Conservation (phyloP, 2,329 filamentous ascomycete genomes). For the Verticillium dahliae region DNA sequence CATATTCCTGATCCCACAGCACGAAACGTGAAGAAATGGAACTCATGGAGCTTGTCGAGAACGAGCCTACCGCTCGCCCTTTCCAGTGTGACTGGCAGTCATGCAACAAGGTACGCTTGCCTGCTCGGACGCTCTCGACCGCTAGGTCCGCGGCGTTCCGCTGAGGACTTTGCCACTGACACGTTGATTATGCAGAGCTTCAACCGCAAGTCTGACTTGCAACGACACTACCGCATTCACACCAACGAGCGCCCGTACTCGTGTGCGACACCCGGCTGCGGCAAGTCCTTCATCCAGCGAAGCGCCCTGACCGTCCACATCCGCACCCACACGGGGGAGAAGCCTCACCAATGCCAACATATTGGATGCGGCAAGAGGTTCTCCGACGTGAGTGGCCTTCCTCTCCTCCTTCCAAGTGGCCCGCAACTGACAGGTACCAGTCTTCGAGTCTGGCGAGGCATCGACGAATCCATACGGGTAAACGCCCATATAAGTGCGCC, state of each 20-base stretch:
- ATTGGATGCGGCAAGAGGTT: conserved; percentile 62
- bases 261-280: conserved; percentile 53
- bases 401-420: not conserved
- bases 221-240: conserved; percentile 65
- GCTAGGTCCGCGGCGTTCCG: not conserved
- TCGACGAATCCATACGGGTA: conserved; percentile 59
- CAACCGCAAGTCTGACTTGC: conserved; percentile 65
- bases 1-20: not conserved
- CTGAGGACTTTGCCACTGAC: not conserved
- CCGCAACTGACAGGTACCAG: conserved; percentile 32
- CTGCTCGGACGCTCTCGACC: not conserved
- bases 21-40: conserved; percentile 41
- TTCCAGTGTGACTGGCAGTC: conserved; percentile 59
- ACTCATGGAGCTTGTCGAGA: conserved; percentile 58
- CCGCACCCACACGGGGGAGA: conserved; percentile 65
- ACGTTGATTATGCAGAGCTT: conserved; percentile 49
- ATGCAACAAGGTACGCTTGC: conserved; percentile 48
- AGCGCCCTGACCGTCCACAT: conserved; percentile 66
- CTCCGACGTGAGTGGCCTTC: conserved; percentile 52
- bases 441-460: conserved; percentile 61
- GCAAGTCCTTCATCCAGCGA: conserved; percentile 65
- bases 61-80: conserved; percentile 55
- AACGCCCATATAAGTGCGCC: conserved; percentile 58
- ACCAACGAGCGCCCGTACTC: conserved; percentile 64
- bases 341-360: conserved; percentile 62